Evolutionary conservation across 805 yeast genomes (phyloP), one percentile per base, ranked within the genome.

Genomic region (Cyberlindnera meyerae): DNA sequence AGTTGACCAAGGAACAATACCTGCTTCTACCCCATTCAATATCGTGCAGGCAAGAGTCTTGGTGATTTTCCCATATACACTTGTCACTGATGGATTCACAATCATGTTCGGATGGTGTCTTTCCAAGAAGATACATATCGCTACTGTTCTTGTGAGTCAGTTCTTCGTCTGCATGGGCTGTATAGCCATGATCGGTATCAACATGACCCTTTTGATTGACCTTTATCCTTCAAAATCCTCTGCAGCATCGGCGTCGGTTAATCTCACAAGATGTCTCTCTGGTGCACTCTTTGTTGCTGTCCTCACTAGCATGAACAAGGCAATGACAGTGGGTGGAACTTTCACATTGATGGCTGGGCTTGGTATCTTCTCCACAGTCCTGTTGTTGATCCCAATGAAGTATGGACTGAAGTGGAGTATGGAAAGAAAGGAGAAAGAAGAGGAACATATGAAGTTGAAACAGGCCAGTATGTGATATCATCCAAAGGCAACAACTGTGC

Each of bases 21-120:
- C 34, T 15, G 39, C 50, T 33, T 39, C 37, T 17, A 30, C 40
- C 2, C 61, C 67, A 8, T 77, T 81, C 51, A 72, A 81, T 50
- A 65, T 78, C 25, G 66, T 77, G 36, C 61, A 60, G 32, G 73
- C 82, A 0, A 66, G 93, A 41, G 50, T 82, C 9, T 61, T 66
- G n/a, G 63, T 71, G 8, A 63, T 67, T 6, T 51, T 67, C 13
- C 73, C 82, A 4, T 55, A 74, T 3, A 27, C 60, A 3, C 25
- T 65, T 2, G 45, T 74, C 6, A 51, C 71, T 4, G 45, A 57
- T 18, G 66, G 65, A 0, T 66, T 71, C 8, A 47, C 73, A 0
- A 41, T 79, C 2, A 58, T 77, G 18, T 82, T 72, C 57, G 95
- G 94, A 2, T 86, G 95, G 95, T 74, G 86, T 42, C 51, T 85